Base-by-base conservation (phyloP, 1,284 basidiomycete genomes). In the Lignosus rhinocerotis region DNA sequence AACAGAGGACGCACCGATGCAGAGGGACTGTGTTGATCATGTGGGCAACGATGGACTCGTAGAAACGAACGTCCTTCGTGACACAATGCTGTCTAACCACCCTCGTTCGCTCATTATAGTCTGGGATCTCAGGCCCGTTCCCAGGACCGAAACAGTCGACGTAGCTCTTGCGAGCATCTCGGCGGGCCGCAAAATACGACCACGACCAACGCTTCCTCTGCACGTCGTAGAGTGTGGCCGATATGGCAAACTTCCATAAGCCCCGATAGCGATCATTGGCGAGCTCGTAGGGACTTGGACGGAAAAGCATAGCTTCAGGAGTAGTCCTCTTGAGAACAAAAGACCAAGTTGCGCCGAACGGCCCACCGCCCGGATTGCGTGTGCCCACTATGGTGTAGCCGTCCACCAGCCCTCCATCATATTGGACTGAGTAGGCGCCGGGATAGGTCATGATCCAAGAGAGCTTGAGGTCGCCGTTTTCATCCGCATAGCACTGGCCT, bases 221-320 rank as follows among this genome's bases (percentile, higher is more conserved):
- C 8, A 66, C 45, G 21, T 67, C 62, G n/a, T 59, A 45, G 14
- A 59, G 6, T 14, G 59, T 52, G 0, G 65, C 62, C 8, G 56
- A n/a, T 21, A 66, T 56, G 7, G 69, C 71, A 31, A 66, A 72
- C 3, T 49, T 59, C 68, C 69, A 72, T 14, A 70, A 47, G 2
- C 63, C 59, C 8, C 59, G 56, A 17, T 36, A 32, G 42, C 19
- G 53, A 31, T 47, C 36, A 12, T 38, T 31, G 11, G 45, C 11
- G 6, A 60, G 21, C 11, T 45, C 6, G 8, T 16, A 6, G 2
- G 55, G 55, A 9, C 44, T 30, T 3, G 60, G 56, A 11, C 53
- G 49, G 16, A 55, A 46, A 4, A 21, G 30, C 50, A 61, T 41
- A 31, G 48, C 21, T 14, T 44, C 48, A 0, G 56, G 53, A 7